A percentile compares a stretch with the other conserved stretches of the same genome.
These are phyloP conservation scores for Curvularia lunata DNA, from an alignment of 2,329 filamentous ascomycete genomes.

Conservation along the genomic window DNA sequence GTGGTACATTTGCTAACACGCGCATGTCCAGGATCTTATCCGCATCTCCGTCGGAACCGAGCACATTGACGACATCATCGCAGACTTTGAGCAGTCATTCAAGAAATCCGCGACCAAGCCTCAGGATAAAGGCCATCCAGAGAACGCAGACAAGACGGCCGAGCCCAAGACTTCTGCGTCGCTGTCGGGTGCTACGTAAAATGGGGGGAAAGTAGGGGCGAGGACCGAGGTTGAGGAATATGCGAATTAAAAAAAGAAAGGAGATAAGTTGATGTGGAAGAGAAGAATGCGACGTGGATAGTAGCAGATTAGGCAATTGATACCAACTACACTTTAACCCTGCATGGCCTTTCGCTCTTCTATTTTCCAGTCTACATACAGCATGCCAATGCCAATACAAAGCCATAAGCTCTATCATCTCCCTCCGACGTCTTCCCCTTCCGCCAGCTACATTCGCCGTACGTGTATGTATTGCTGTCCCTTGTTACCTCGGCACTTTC, in stretches of 20 bases:
- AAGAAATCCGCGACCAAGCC: conserved; percentile 60
- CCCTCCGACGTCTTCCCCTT: too few relatives aligned
- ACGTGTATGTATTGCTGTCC: too few relatives aligned
- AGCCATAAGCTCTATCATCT: too few relatives aligned
- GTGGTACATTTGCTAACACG: neutral
- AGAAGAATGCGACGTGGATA: too few relatives aligned
- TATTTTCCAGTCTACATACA: too few relatives aligned
- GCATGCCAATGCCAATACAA: too few relatives aligned
- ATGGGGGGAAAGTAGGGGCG: conserved; percentile 5
- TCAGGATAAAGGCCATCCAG: conserved; percentile 40
- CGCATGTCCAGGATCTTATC: conserved; percentile 72
- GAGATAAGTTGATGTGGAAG: too few relatives aligned
- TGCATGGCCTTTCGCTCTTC: too few relatives aligned
- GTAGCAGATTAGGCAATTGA: too few relatives aligned
- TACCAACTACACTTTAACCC: too few relatives aligned
- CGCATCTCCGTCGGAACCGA: conserved; percentile 95
- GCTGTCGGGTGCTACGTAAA: conserved; percentile 39
- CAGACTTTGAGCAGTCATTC: conserved; percentile 93
- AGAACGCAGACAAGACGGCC: conserved; percentile 43
- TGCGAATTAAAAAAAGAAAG: neutral
- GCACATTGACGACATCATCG: conserved; percentile 96
- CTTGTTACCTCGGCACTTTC: too few relatives aligned
- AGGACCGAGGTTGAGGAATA: neutral
- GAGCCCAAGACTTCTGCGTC: conserved; percentile 34
- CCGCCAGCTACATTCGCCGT: too few relatives aligned